Evolutionary conservation across 2,329 filamentous ascomycete genomes (phyloP), one percentile per base, ranked within the genome.

Genomic region (Acarospora socialis): DNA sequence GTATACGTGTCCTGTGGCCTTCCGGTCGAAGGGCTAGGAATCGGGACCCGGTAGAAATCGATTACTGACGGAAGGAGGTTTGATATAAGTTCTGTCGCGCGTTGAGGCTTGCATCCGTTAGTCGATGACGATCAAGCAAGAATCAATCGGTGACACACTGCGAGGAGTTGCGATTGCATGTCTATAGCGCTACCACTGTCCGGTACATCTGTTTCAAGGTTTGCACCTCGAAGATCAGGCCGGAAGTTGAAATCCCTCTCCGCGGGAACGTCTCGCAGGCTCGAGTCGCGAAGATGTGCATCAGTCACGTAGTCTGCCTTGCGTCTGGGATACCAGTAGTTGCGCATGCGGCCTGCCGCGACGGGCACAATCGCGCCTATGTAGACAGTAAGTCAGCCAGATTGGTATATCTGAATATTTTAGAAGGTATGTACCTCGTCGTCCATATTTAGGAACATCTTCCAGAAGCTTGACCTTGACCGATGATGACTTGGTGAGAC

Each of bases 361-460:
- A 43, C 36, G 12, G 38, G 38, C 21, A 38, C 36, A n/a, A 43
- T 37, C 14, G 40, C 37, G 14, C 40, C 40, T 43, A 21, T 14
- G 32, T n/a, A 35, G 31, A 8, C n/a, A n/a, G n/a, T n/a, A n/a
- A n/a, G n/a, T n/a, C n/a, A n/a, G n/a, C n/a, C n/a, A n/a, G n/a
- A n/a, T n/a, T n/a, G n/a, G n/a, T n/a, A n/a, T n/a, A 25, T n/a
- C 23, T 25, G 8, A 25, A 3, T 4, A 7, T 7, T 25, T n/a
- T n/a, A 13, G 8, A n/a, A 12, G 8, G n/a, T 5, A 28, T 17
- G 10, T 12, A 37, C 40, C 40, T 30, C 32, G 29, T n/a, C 29
- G 31, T 12, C 40, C 40, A 35, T 41, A 43, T 20, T 34, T 28
- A 30, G 7, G 21, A 9, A 43, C 34, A 21, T 43, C 40, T 21